Evolutionary conservation across 371 early-diverging fungal species (phyloP).

Genomic region (Mucor ambiguus): DNA sequence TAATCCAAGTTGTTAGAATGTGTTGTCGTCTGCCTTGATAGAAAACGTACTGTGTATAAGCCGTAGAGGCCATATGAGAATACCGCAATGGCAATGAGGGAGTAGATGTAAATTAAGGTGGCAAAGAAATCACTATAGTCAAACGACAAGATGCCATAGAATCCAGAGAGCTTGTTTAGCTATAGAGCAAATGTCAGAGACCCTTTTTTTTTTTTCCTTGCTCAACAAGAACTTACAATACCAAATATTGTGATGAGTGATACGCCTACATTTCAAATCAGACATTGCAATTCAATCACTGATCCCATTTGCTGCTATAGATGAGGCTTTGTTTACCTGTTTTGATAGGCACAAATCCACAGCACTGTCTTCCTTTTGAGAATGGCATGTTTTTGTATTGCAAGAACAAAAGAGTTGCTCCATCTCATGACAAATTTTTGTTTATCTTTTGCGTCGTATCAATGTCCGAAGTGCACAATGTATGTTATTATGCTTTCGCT

Average conservation of each 20-base stretch:
- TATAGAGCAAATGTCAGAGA: constrained; percentile 4
- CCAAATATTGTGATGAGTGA: constrained; percentile 46
- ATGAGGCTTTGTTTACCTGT: constrained; percentile 29
- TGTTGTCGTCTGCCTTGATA: background rate
- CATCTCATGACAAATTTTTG: background rate
- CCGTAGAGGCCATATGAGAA: constrained; percentile 46
- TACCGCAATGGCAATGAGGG: constrained; percentile 28
- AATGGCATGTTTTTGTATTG: constrained; percentile 17
- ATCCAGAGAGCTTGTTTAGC: constrained; percentile 50
- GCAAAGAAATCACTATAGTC: constrained; percentile 34
- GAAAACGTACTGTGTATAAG: constrained; percentile 33
- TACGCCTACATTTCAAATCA: constrained; percentile 29
- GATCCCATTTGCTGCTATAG: background rate
- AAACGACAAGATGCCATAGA: constrained; percentile 46
- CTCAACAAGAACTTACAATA: constrained; percentile 30
- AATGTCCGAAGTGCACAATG: constrained; percentile 3
- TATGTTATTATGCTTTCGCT: too few relatives aligned
- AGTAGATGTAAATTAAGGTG: constrained; percentile 36
- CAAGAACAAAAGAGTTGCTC: background rate
- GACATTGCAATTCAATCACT: background rate
- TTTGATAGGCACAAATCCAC: constrained; percentile 38
- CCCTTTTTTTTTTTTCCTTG: background rate
- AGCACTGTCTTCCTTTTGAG: constrained; percentile 32
- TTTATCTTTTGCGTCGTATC: constrained; percentile 1
- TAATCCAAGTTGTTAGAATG: too few relatives aligned